Evolutionary conservation across 148 eudicot genomes (phyloP).

Genomic region (Tetragonia tetragonoides): DNA sequence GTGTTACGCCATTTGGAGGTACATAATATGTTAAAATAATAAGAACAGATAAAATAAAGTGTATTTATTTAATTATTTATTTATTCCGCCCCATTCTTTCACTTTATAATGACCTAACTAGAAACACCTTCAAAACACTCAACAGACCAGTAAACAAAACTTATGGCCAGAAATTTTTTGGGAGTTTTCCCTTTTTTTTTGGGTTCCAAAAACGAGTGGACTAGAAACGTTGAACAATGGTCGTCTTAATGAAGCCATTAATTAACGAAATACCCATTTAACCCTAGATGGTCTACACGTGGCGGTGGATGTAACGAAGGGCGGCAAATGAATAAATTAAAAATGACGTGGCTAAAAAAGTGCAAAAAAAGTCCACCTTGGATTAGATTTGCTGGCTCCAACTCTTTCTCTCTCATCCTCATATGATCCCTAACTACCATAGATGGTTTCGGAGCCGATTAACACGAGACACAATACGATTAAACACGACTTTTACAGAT

Average conservation of each 20-base stretch:
- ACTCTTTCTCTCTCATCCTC: background rate
- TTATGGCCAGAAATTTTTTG: background rate
- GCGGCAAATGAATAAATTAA: background rate
- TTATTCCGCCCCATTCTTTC: background rate
- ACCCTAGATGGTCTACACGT: conserved; percentile 1
- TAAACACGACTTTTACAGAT: no score
- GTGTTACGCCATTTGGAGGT: no score
- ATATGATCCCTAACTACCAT: background rate
- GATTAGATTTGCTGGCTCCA: background rate
- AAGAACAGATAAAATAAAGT: background rate
- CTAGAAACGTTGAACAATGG: background rate
- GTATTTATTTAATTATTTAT: background rate
- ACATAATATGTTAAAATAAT: no score
- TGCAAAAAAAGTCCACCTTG: conserved; percentile 13
- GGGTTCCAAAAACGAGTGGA: background rate
- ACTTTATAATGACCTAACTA: conserved; percentile 17
- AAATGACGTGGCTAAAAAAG: conserved; percentile 22
- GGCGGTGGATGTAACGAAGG: background rate
- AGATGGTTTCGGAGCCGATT: no score
- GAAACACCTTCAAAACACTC: background rate
- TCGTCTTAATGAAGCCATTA: background rate
- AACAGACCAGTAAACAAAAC: background rate
- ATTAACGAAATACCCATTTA: background rate
- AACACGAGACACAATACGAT: no score
- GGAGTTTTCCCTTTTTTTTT: background rate